phyloP scores from a whole-genome alignment of 108 stramenopile species.

The Fragilaria radians region DNA sequence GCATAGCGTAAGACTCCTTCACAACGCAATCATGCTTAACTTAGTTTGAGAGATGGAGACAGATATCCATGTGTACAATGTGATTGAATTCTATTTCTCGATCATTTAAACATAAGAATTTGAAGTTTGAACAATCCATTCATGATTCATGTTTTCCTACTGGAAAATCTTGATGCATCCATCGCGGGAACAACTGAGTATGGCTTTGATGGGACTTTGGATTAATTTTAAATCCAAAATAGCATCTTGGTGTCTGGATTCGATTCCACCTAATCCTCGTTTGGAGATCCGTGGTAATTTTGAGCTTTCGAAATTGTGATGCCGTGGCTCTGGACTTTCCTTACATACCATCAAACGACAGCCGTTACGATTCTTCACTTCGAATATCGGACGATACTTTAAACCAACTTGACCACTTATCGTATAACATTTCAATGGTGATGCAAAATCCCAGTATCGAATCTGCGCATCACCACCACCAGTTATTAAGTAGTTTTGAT shows the following conservation, averaged over 20 bases:
- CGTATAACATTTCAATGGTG: conserved; percentile 78
- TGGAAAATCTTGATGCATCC: conserved; percentile 67
- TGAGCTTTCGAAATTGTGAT: conserved; percentile 36
- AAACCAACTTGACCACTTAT: conserved; percentile 55
- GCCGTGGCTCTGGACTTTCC: conserved; percentile 38
- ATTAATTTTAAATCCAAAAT: conserved; percentile 69
- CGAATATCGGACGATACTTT: conserved; percentile 66
- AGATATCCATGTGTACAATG: too few species aligned
- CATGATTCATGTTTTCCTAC: too few species aligned
- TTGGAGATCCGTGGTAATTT: conserved; percentile 25
- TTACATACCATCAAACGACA: conserved; percentile 65
- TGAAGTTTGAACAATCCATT: too few species aligned
- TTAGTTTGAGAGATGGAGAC: too few species aligned
- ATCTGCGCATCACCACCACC: conserved; percentile 83
- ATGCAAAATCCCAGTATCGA: conserved; percentile 84
- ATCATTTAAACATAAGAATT: too few species aligned
- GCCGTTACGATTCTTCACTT: conserved; percentile 45
- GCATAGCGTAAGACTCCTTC: too few species aligned
- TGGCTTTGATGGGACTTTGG: conserved; percentile 44
- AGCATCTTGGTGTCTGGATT: conserved; percentile 47
- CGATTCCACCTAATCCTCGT: conserved; percentile 25
- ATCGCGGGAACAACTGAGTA: conserved; percentile 65
- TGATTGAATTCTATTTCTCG: too few species aligned
- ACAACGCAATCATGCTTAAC: too few species aligned
- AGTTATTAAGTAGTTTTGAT: conserved; percentile 79